A percentile compares a stretch with the other conserved stretches of the same genome.
Evolutionary conservation across 2,329 filamentous ascomycete species (phyloP).

Genomic region (Esteya vermicola): DNA sequence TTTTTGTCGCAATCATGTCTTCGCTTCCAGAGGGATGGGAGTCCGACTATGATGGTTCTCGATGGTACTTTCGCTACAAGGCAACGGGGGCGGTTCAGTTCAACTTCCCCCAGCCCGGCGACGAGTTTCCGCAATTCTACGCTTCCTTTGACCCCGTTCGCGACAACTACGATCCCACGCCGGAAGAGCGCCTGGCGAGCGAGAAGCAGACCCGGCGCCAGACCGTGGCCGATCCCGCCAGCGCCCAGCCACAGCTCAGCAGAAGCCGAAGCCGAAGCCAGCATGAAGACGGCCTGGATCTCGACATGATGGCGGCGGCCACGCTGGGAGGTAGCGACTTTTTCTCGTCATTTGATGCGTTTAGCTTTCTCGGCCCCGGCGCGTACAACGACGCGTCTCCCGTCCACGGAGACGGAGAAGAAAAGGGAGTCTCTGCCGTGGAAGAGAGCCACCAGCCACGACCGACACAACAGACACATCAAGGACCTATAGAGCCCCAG

Average conservation of each 20-base stretch:
- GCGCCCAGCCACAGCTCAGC: too few relatives aligned
- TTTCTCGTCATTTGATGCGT: conserved; percentile 30
- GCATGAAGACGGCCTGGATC: background rate
- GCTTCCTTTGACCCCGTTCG: conserved; percentile 19
- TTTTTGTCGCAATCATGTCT: conserved; percentile 17
- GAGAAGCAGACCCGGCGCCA: conserved; percentile 30
- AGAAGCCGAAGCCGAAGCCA: background rate
- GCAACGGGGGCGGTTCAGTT: conserved; percentile 40
- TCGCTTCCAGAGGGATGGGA: conserved; percentile 40
- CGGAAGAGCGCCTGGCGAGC: conserved; percentile 38
- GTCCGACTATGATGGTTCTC: conserved; percentile 39
- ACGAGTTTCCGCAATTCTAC: conserved; percentile 42
- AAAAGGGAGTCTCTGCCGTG: too few relatives aligned
- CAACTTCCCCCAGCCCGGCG: conserved; percentile 40
- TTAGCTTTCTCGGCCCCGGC: conserved; percentile 37
- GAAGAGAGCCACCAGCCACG: too few relatives aligned
- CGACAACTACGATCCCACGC: conserved; percentile 21
- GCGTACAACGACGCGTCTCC: conserved; percentile 31
- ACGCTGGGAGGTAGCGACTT: conserved; percentile 17
- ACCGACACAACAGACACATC: too few relatives aligned
- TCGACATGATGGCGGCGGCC: too few relatives aligned
- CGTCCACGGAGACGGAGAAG: conserved; percentile 21
- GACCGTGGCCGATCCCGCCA: too few relatives aligned
- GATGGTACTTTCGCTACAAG: conserved; percentile 45
- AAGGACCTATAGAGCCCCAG: too few relatives aligned